phyloP scores from a whole-genome alignment of 1,284 basidiomycete species.

The Ustilago cynodontis region DNA sequence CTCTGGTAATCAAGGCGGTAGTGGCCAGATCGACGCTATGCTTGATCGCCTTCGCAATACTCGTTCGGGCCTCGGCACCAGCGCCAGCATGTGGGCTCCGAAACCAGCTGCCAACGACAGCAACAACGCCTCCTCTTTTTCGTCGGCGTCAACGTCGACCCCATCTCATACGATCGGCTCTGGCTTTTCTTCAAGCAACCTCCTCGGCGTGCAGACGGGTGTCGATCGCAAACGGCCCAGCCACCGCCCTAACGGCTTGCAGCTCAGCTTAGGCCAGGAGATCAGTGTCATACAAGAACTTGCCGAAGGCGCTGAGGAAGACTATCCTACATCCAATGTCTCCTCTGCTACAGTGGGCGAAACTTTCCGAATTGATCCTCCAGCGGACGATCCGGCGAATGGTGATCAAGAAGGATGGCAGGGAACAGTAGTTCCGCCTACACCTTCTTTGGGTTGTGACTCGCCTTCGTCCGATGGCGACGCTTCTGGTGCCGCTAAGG shows the following conservation, averaged over 20 bases:
- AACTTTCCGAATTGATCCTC: slow-evolving; percentile 29
- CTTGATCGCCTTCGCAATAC: slow-evolving; percentile 45
- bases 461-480: slow-evolving; percentile 34
- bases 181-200: slow-evolving; percentile 25
- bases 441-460: slow-evolving; percentile 44
- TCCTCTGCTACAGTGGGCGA: slow-evolving; percentile 27
- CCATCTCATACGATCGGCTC: slow-evolving; percentile 31
- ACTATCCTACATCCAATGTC: slow-evolving; percentile 24
- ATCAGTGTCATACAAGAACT: slow-evolving; percentile 53
- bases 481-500: slow-evolving; percentile 3
- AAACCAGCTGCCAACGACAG: slow-evolving; percentile 21
- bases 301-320: slow-evolving; percentile 48
- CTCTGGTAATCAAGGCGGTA: slow-evolving; percentile 4
- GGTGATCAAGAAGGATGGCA: slow-evolving; percentile 20
- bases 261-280: slow-evolving; percentile 48
- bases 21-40: slow-evolving; percentile 48
- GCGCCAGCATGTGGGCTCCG: slow-evolving; percentile 54
- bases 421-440: slow-evolving; percentile 49
- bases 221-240: slow-evolving; percentile 39
- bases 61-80: slow-evolving; percentile 40
- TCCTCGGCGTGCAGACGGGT: slow-evolving; percentile 39
- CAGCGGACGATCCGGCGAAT: slow-evolving; percentile 14
- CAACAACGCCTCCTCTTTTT: neutral
- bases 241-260: slow-evolving; percentile 51
- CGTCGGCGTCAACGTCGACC: slow-evolving; percentile 6